A percentile compares a stretch with the other conserved stretches of the same genome.
These are phyloP conservation scores for Beauveria caledonica DNA, from an alignment of 2,329 filamentous ascomycete genomes.

Conservation along the genomic window DNA sequence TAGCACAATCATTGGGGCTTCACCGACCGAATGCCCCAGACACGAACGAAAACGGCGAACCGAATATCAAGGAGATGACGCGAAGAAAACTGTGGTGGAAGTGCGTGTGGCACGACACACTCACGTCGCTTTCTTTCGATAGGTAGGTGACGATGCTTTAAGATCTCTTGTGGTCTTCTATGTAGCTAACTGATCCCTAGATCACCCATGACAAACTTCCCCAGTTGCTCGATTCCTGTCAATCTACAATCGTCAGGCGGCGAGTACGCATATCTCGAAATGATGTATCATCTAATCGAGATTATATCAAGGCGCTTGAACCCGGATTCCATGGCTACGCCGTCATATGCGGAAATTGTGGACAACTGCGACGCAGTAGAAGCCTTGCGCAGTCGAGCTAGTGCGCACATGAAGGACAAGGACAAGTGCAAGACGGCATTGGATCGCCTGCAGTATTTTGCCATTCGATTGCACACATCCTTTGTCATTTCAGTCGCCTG, in stretches of 20 bases:
- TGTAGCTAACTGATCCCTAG: slow-evolving; percentile 22
- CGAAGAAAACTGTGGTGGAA: slow-evolving; percentile 55
- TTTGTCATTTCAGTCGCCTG: slow-evolving; percentile 60
- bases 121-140: slow-evolving; percentile 59
- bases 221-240: slow-evolving; percentile 45
- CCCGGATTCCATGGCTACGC: slow-evolving; percentile 42
- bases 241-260: slow-evolving; percentile 33
- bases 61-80: slow-evolving; percentile 44
- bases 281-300: slow-evolving; percentile 57
- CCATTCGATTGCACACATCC: slow-evolving; percentile 55
- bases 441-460: slow-evolving; percentile 56
- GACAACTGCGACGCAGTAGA: slow-evolving; percentile 49
- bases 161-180: slow-evolving; percentile 7
- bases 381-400: slow-evolving; percentile 39
- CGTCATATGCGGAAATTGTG: slow-evolving; percentile 46
- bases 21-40: slow-evolving; percentile 42
- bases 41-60: slow-evolving; percentile 36
- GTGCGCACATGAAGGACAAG: slow-evolving; percentile 47
- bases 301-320: slow-evolving; percentile 51
- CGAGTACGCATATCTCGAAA: slow-evolving; percentile 52
- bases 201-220: slow-evolving; percentile 55
- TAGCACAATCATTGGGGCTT: slow-evolving; percentile 57
- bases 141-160: slow-evolving; percentile 31
- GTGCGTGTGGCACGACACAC: slow-evolving; percentile 58
- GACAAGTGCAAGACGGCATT: slow-evolving; percentile 56